Conservation (phyloP, 148 eudicot genomes). For the Rhododendron griersonianum region DNA sequence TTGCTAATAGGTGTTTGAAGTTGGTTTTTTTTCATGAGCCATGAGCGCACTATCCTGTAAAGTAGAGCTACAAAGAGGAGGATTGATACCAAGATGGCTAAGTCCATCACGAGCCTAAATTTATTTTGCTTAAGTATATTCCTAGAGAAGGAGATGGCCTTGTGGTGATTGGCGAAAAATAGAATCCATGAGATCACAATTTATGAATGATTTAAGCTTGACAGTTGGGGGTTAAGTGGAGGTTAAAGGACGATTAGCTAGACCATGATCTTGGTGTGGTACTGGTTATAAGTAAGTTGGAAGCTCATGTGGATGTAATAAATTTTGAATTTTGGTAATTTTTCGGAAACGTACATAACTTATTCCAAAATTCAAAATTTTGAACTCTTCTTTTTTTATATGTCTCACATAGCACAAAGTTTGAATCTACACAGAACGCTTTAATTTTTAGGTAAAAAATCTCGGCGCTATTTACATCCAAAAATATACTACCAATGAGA, state of each 20-base stretch:
- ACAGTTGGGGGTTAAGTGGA: background rate
- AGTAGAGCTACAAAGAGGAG: slow-evolving; percentile 28
- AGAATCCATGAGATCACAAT: background rate
- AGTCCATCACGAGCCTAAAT: slow-evolving; percentile 23
- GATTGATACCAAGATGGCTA: slow-evolving; percentile 25
- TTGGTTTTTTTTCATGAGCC: slow-evolving; percentile 19
- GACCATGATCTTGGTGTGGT: slow-evolving; percentile 13
- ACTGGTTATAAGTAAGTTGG: background rate
- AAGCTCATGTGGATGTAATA: background rate
- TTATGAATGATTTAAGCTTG: background rate
- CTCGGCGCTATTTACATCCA: no score
- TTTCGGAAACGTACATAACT: background rate
- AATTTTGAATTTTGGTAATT: background rate
- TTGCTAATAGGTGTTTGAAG: background rate
- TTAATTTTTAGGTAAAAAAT: background rate
- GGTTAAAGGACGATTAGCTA: slow-evolving; percentile 8
- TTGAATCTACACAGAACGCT: background rate
- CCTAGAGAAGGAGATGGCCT: background rate
- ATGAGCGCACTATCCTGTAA: slow-evolving; percentile 20
- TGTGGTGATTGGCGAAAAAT: background rate
- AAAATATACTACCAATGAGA: no score
- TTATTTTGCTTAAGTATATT: background rate
- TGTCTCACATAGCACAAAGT: background rate
- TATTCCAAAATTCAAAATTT: background rate
- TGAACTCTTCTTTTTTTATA: background rate